phyloP scores from a whole-genome alignment of 1,139 yeast genomes.

The Taiozyma sp. region DNA sequence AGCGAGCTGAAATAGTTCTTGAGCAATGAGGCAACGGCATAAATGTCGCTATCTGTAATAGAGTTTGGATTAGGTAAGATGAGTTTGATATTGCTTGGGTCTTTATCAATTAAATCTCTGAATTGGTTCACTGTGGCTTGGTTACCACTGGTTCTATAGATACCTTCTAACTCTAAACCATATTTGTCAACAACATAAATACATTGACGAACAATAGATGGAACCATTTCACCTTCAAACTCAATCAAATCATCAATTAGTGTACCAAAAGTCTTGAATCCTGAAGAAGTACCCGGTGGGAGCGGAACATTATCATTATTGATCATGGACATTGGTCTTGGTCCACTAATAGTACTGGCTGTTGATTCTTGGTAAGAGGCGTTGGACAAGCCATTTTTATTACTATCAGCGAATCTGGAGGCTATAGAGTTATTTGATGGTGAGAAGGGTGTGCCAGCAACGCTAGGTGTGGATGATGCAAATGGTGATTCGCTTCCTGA shows the following conservation, averaged over 20 bases:
- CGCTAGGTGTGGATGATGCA: neutral
- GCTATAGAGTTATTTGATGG: slow-evolving; percentile 2
- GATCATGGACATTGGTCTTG: slow-evolving; percentile 33
- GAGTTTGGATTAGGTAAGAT: slow-evolving; percentile 45
- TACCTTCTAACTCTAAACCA: slow-evolving; percentile 85
- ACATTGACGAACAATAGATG: slow-evolving; percentile 86
- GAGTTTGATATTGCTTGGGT: slow-evolving; percentile 64
- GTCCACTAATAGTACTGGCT: slow-evolving; percentile 35
- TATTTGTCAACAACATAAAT: slow-evolving; percentile 79
- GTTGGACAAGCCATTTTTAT: neutral
- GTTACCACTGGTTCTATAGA: slow-evolving; percentile 84
- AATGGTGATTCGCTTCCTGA: slow-evolving; percentile 29
- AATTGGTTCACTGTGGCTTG: slow-evolving; percentile 68
- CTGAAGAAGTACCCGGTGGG: slow-evolving; percentile 31
- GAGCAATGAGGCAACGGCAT: slow-evolving; percentile 64
- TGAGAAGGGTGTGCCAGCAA: slow-evolving; percentile 2
- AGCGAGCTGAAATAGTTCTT: slow-evolving; percentile 63
- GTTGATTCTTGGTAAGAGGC: neutral
- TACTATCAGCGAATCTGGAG: neutral
- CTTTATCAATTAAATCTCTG: slow-evolving; percentile 67
- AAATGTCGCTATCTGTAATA: slow-evolving; percentile 67
- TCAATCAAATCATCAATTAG: slow-evolving; percentile 73
- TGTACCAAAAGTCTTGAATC: slow-evolving; percentile 72
- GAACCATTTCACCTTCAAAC: slow-evolving; percentile 87
- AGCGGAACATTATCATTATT: slow-evolving; percentile 26